Conservation (phyloP, 2,329 filamentous ascomycete species). For the Ophiostoma himal-ulmi region DNA sequence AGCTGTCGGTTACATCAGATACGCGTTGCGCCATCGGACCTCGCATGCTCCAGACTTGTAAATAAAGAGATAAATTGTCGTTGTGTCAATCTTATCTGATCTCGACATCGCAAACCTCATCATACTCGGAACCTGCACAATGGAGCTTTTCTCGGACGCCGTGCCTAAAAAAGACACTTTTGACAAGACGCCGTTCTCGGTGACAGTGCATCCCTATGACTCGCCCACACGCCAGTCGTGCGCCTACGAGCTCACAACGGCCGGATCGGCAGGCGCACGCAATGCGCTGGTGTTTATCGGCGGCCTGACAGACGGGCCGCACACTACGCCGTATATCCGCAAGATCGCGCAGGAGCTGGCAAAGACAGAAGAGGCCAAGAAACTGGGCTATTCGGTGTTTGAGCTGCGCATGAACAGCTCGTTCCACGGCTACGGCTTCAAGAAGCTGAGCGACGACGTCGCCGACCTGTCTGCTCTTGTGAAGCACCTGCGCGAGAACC, state of each 20-base stretch:
- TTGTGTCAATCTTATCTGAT: neutral
- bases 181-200: slow-evolving; percentile 24
- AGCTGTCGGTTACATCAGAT: neutral
- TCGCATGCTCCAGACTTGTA: no score
- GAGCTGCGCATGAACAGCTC: slow-evolving; percentile 52
- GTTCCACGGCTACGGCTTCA: slow-evolving; percentile 48
- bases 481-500: slow-evolving; percentile 43
- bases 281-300: slow-evolving; percentile 65
- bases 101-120: neutral
- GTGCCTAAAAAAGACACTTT: neutral
- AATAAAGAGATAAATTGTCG: no score
- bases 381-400: slow-evolving; percentile 48
- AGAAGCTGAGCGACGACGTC: slow-evolving; percentile 47
- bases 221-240: slow-evolving; percentile 27
- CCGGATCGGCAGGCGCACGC: slow-evolving; percentile 19
- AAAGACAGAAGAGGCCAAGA: slow-evolving; percentile 30
- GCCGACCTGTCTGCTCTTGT: slow-evolving; percentile 49
- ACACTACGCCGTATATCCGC: slow-evolving; percentile 55
- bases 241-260: slow-evolving; percentile 29
- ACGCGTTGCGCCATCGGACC: neutral
- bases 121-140: neutral
- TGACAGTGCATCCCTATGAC: slow-evolving; percentile 30
- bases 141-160: slow-evolving; percentile 2
- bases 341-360: slow-evolving; percentile 42
- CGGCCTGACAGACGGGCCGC: slow-evolving; percentile 63